These are phyloP conservation scores for Mortierella sp. DNA, from an alignment of 371 early-diverging fungal species.

Conservation along the genomic window DNA sequence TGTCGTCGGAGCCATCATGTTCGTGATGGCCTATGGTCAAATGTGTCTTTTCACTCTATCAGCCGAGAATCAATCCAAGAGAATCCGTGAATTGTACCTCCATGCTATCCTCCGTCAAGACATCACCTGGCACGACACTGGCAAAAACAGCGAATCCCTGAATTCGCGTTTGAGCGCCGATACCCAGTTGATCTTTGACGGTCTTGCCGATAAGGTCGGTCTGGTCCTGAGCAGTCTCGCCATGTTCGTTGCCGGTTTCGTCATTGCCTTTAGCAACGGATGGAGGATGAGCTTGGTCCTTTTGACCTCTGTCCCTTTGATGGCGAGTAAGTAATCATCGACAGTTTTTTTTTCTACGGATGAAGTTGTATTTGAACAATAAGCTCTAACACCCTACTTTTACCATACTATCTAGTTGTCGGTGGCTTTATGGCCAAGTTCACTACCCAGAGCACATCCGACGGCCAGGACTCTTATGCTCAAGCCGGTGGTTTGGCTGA, in stretches of 20 bases:
- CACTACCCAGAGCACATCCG: slow-evolving; percentile 61
- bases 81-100: slow-evolving; percentile 76
- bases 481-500: slow-evolving; percentile 85
- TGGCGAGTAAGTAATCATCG: slow-evolving; percentile 52
- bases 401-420: slow-evolving; percentile 13
- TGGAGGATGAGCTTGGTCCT: slow-evolving; percentile 91
- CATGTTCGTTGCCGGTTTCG: slow-evolving; percentile 87
- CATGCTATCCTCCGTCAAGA: slow-evolving; percentile 89
- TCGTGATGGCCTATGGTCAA: slow-evolving; percentile 58
- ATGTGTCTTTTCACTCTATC: slow-evolving; percentile 60
- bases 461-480: slow-evolving; percentile 69
- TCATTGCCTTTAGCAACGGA: slow-evolving; percentile 86
- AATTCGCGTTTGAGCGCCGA: slow-evolving; percentile 84
- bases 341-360: background rate
- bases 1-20: slow-evolving; percentile 61
- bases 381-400: background rate
- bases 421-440: slow-evolving; percentile 71
- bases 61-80: slow-evolving; percentile 62
- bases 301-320: slow-evolving; percentile 72
- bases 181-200: slow-evolving; percentile 84
- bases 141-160: slow-evolving; percentile 74
- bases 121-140: slow-evolving; percentile 90
- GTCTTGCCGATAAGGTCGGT: slow-evolving; percentile 89
- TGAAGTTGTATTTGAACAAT: background rate
- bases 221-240: slow-evolving; percentile 71